Percentiles rank a stretch among this genome's conserved stretches.
Evolutionary conservation across 2,329 filamentous ascomycete species (phyloP).

Genomic region (Diaporthe humulicola): DNA sequence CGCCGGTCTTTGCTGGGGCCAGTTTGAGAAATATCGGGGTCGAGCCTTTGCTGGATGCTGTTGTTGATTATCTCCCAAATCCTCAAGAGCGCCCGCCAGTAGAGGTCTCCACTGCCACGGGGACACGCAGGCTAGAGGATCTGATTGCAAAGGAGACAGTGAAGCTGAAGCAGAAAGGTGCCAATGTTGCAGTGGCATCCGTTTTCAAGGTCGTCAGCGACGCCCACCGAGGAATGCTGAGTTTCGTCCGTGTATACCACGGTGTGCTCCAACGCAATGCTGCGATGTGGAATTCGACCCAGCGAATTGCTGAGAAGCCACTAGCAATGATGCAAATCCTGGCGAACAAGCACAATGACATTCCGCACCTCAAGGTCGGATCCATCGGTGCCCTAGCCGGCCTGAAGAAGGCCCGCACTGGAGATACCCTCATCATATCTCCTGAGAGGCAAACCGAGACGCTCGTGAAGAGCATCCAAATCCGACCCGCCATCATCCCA

Average conservation of each 20-base stretch:
- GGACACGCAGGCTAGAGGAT: constrained; percentile 61
- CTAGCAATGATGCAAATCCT: constrained; percentile 91
- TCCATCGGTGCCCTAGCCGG: constrained; percentile 96
- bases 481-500: constrained; percentile 89
- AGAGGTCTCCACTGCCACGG: constrained; percentile 76
- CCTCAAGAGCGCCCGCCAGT: constrained; percentile 85
- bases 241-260: constrained; percentile 93
- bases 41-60: constrained; percentile 88
- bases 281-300: constrained; percentile 87
- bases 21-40: constrained; percentile 96
- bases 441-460: constrained; percentile 74
- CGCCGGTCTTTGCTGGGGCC: constrained; percentile 91
- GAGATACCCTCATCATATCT: constrained; percentile 89
- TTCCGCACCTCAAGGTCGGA: constrained; percentile 83
- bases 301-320: constrained; percentile 82
- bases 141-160: constrained; percentile 51
- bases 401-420: constrained; percentile 90
- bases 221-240: constrained; percentile 84
- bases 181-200: constrained; percentile 66
- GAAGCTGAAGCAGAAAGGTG: constrained; percentile 51
- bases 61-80: constrained; percentile 88
- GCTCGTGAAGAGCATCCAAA: constrained; percentile 80
- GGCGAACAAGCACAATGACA: constrained; percentile 86
- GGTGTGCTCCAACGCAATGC: constrained; percentile 82
- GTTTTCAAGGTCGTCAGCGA: constrained; percentile 98